Evolutionary conservation across 1,284 basidiomycete genomes (phyloP).

Genomic region (Apiotrichum gamsii): DNA sequence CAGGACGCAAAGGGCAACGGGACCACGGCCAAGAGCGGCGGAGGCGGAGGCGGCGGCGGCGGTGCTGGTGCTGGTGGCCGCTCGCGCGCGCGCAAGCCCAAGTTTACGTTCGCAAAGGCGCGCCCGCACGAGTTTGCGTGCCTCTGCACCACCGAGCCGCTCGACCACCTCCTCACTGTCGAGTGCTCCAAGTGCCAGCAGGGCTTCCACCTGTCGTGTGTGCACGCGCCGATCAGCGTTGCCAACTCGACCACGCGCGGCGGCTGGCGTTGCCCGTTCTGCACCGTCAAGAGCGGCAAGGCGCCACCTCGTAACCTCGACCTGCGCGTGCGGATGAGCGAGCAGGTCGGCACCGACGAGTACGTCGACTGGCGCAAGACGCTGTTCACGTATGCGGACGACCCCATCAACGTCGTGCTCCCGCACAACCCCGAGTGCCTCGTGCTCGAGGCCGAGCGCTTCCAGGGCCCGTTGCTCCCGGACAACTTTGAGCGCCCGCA

Average conservation of each 20-base stretch:
- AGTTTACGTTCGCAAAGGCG: constrained; percentile 24
- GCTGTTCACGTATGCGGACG: constrained; percentile 25
- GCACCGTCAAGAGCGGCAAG: constrained; percentile 37
- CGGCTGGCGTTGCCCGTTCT: constrained; percentile 42
- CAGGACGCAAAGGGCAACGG: constrained; percentile 16
- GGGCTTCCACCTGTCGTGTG: constrained; percentile 38
- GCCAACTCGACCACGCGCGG: constrained; percentile 5
- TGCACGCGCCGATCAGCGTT: constrained; percentile 24
- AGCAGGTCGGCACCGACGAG: constrained; percentile 30
- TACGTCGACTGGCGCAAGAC: constrained; percentile 40
- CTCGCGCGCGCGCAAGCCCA: constrained; percentile 27
- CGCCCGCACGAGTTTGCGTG: constrained; percentile 27
- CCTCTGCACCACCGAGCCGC: constrained; percentile 28
- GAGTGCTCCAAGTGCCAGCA: constrained; percentile 38
- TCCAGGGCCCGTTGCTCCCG: constrained; percentile 6
- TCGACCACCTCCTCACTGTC: constrained; percentile 24
- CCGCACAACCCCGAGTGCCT: constrained; percentile 4
- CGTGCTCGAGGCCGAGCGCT: constrained; percentile 2
- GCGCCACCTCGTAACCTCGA: constrained; percentile 24
- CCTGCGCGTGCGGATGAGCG: constrained; percentile 35
- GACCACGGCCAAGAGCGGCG: neutral
- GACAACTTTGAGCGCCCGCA: constrained; percentile 14
- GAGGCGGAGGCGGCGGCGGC: too few species aligned
- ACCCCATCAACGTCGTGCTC: constrained; percentile 15
- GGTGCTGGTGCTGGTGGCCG: too few species aligned